Base-by-base conservation (phyloP, 2,329 filamentous ascomycete species). In the Decorospora gaudefroyi region DNA sequence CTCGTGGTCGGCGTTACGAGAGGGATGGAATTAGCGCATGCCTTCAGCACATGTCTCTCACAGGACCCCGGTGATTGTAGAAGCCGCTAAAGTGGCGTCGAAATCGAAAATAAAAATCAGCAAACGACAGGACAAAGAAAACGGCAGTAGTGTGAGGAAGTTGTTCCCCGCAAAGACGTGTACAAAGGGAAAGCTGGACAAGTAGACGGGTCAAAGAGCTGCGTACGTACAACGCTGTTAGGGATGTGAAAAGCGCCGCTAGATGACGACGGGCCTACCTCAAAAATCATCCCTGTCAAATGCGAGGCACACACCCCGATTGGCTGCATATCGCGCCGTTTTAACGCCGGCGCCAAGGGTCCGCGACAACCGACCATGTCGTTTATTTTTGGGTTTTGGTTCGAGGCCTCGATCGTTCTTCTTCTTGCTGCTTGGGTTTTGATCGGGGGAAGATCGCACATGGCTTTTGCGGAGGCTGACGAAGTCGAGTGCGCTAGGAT, bases 281-380 rank as follows among this genome's bases (percentile, higher is more conserved):
- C n/a, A n/a, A 7, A 13, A 12, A 31, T n/a, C 29, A 15, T 33
- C 6, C 16, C 31, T 18, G 31, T 8, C 17, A 6, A 19, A 6
- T 8, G 3, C n/a, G 13, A 39, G 39, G 29, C 36, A 42, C 33
- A 40, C 16, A 23, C 38, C 26, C 18, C 36, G 13, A 55, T 34
- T 53, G 35, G 49, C 25, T 32, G 37, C 25, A 9, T 13, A n/a
- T 26, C 19, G 37, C 51, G 46, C 53, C 51, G 51, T 39, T 27
- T 41, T 37, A 44, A 39, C 47, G 43, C 47, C 47, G 43, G 13
- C 17, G 6, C 28, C 32, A 27, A 19, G 31, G 44, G 33, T 34
- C 13, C 39, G 44, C 39, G 44, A 49, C 43, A 47, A 42, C 42
- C 29, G 35, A 34, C 28, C 21, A 13, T 42, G 23, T 25, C 11